Percentiles rank a stretch among this genome's conserved stretches.
These are phyloP conservation scores for Colletotrichum cereale DNA, from an alignment of 2,329 filamentous ascomycete genomes.

Conservation along the genomic window DNA sequence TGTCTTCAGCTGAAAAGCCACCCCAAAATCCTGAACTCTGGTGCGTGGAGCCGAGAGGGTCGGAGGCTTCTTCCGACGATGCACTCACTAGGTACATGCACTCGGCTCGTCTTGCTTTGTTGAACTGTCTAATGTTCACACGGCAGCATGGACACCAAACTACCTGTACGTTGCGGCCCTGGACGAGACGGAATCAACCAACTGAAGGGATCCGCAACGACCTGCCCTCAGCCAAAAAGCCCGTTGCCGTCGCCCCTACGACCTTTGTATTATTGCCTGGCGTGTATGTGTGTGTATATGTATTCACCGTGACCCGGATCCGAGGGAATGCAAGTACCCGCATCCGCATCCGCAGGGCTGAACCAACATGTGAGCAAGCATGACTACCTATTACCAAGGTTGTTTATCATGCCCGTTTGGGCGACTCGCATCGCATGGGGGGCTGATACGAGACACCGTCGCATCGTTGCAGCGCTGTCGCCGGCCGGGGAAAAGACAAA, in stretches of 20 bases:
- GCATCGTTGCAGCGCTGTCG: not conserved
- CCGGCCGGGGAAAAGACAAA: not conserved
- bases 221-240: not conserved
- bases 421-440: constrained; percentile 25
- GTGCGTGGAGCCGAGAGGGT: not conserved
- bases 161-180: not conserved
- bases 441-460: constrained; percentile 28
- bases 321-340: not conserved
- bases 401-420: constrained; percentile 17
- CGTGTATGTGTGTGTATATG: no score
- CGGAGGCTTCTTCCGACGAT: no score
- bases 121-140: no score
- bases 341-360: constrained; percentile 34
- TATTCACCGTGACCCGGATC: not conserved
- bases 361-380: not conserved
- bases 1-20: constrained; percentile 16
- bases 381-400: not conserved
- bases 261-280: not conserved
- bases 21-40: not conserved
- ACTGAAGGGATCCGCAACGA: not conserved
- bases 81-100: not conserved
- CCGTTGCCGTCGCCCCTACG: not conserved
- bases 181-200: not conserved
- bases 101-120: not conserved
- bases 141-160: no score